A percentile compares a stretch with the other conserved stretches of the same genome.
Evolutionary conservation across 2,329 filamentous ascomycete species (phyloP).

Genomic region (Lecanosticta acicola): DNA sequence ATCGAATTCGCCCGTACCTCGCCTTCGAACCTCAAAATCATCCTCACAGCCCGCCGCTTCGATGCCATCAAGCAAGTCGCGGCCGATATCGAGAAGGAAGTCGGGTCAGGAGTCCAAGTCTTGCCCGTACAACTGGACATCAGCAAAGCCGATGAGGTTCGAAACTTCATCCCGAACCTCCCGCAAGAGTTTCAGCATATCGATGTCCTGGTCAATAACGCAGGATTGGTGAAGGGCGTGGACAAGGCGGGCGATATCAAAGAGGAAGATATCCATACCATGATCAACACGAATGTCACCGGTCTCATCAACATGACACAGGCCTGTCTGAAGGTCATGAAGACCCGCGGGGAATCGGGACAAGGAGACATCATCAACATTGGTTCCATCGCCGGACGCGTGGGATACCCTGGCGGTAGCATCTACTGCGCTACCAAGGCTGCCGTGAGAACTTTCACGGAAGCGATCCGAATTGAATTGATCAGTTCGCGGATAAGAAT

Average conservation of each 20-base stretch:
- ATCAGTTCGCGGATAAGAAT: conserved; percentile 74
- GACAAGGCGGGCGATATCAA: conserved; percentile 79
- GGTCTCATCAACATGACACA: conserved; percentile 97
- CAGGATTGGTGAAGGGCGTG: conserved; percentile 83
- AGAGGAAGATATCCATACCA: conserved; percentile 73
- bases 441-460: conserved; percentile 78
- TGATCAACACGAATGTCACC: conserved; percentile 91
- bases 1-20: conserved; percentile 86
- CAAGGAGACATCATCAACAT: conserved; percentile 93
- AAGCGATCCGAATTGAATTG: conserved; percentile 74
- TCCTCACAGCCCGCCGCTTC: conserved; percentile 81
- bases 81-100: conserved; percentile 67
- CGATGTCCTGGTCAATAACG: conserved; percentile 91
- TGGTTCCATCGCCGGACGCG: conserved; percentile 83
- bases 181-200: conserved; percentile 80
- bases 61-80: conserved; percentile 73
- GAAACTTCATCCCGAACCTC: conserved; percentile 63
- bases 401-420: conserved; percentile 75
- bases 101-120: conserved; percentile 74
- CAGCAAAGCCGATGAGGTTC: conserved; percentile 69
- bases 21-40: conserved; percentile 71
- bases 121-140: conserved; percentile 81
- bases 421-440: conserved; percentile 95
- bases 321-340: conserved; percentile 76
- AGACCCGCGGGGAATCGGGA: conserved; percentile 58